Evolutionary conservation across 129 eudicot genomes (phyloP).

Genomic region (Artemisia argyi): DNA sequence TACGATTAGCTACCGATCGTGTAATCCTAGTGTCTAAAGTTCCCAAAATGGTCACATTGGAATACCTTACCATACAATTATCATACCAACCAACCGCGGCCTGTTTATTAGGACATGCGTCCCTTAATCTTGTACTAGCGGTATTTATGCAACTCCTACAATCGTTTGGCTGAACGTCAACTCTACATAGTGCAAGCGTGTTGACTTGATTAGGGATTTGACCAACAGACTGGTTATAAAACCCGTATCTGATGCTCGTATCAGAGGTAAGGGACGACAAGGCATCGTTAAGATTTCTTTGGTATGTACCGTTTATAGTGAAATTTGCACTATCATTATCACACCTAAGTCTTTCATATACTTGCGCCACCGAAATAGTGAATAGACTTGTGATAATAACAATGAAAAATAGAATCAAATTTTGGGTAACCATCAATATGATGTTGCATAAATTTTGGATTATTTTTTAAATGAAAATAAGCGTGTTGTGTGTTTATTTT

Average conservation of each 20-base stretch:
- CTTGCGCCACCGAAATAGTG: too few species aligned
- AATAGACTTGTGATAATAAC: background rate
- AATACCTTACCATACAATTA: conserved; percentile 48
- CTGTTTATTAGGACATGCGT: conserved; percentile 29
- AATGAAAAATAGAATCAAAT: background rate
- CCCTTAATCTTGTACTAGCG: background rate
- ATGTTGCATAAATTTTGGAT: too few species aligned
- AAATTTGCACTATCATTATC: conserved; percentile 14
- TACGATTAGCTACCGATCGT: background rate
- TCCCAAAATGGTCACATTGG: conserved; percentile 26
- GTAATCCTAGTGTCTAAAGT: background rate
- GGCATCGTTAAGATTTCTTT: conserved; percentile 35
- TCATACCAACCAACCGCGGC: conserved; percentile 36
- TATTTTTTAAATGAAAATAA: too few species aligned
- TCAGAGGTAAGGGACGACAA: conserved; percentile 32
- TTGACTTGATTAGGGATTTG: conserved; percentile 25
- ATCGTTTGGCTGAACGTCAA: conserved; percentile 17
- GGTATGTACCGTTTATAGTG: conserved; percentile 38
- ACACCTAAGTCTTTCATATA: too few species aligned
- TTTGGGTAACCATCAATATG: too few species aligned
- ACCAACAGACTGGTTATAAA: conserved; percentile 31
- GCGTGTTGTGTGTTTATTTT: too few species aligned
- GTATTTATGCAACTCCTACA: conserved; percentile 28
- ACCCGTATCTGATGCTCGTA: conserved; percentile 25
- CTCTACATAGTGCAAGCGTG: conserved; percentile 35